Evolutionary conservation across 2,329 filamentous ascomycete genomes (phyloP).

Genomic region (Trichoderma atrobrunneum): DNA sequence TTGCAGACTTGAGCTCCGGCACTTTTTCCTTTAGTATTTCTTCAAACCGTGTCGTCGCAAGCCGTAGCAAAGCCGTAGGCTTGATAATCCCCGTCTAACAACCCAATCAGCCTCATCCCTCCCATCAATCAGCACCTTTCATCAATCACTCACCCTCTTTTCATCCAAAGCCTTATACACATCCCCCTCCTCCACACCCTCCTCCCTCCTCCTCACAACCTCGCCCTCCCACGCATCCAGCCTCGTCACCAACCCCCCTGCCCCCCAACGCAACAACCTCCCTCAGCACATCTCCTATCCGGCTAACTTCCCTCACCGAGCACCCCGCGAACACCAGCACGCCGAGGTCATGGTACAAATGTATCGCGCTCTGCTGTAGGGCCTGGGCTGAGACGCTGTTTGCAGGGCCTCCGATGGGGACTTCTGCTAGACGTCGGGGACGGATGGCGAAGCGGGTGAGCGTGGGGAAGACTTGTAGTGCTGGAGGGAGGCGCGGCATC

Average conservation of each 20-base stretch:
- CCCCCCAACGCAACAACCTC: slow-evolving; percentile 21
- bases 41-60: slow-evolving; percentile 19
- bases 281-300: slow-evolving; percentile 27
- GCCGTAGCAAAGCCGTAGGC: slow-evolving; percentile 15
- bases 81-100: slow-evolving; percentile 19
- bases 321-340: slow-evolving; percentile 32
- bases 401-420: slow-evolving; percentile 19
- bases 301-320: slow-evolving; percentile 21
- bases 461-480: slow-evolving; percentile 25
- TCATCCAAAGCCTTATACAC: slow-evolving; percentile 15
- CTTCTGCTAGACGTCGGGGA: slow-evolving; percentile 21
- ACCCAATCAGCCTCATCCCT: background rate
- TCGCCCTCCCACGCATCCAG: slow-evolving; percentile 14
- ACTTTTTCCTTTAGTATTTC: slow-evolving; percentile 14
- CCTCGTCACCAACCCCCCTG: slow-evolving; percentile 15
- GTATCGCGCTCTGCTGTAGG: slow-evolving; percentile 7
- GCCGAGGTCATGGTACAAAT: slow-evolving; percentile 34
- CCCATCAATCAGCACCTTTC: no score
- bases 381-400: background rate
- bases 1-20: background rate
- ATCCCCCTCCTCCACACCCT: background rate
- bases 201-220: slow-evolving; percentile 9
- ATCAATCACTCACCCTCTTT: slow-evolving; percentile 15
- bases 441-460: slow-evolving; percentile 26
- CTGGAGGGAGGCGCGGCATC: slow-evolving; percentile 19